A percentile compares a stretch with the other conserved stretches of the same genome.
Conservation (phyloP, 257 asterid species). For the Ajuga chamaepitys region DNA sequence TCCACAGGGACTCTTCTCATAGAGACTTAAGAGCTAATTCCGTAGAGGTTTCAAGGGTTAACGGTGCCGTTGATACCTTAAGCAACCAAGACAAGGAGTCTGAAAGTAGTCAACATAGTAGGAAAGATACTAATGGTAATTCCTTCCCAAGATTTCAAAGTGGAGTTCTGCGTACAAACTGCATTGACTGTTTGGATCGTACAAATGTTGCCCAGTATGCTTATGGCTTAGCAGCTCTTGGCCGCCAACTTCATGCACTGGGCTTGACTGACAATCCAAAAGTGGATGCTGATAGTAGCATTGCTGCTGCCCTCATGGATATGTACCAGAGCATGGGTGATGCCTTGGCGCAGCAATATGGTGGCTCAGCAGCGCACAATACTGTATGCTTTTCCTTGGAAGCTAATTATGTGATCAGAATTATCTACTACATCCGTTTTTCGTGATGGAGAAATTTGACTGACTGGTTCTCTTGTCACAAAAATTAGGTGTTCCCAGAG, state of each 20-base stretch:
- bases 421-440: background rate
- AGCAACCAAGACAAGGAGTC: slow-evolving; percentile 56
- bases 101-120: slow-evolving; percentile 36
- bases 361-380: slow-evolving; percentile 99
- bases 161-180: slow-evolving; percentile 98
- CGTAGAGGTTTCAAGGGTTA: slow-evolving; percentile 60
- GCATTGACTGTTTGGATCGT: slow-evolving; percentile 97
- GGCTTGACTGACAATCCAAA: slow-evolving; percentile 80
- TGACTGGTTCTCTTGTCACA: slow-evolving; percentile 14
- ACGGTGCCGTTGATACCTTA: slow-evolving; percentile 37
- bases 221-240: slow-evolving; percentile 92
- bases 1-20: slow-evolving; percentile 65
- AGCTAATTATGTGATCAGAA: slow-evolving; percentile 1
- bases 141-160: slow-evolving; percentile 61
- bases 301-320: slow-evolving; percentile 98
- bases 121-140: slow-evolving; percentile 30
- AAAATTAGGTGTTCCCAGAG: slow-evolving; percentile 79
- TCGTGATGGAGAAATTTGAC: slow-evolving; percentile 4
- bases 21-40: slow-evolving; percentile 69
- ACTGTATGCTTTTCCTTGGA: slow-evolving; percentile 41
- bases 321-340: slow-evolving; percentile 99
- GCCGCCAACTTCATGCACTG: slow-evolving; percentile 90
- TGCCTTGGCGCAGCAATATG: slow-evolving; percentile 98
- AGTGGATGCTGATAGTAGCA: slow-evolving; percentile 91
- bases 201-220: slow-evolving; percentile 99